A percentile compares a stretch with the other conserved stretches of the same genome.
phyloP scores from a whole-genome alignment of 495 filamentous ascomycete species.

The Ramalina peruviana region DNA sequence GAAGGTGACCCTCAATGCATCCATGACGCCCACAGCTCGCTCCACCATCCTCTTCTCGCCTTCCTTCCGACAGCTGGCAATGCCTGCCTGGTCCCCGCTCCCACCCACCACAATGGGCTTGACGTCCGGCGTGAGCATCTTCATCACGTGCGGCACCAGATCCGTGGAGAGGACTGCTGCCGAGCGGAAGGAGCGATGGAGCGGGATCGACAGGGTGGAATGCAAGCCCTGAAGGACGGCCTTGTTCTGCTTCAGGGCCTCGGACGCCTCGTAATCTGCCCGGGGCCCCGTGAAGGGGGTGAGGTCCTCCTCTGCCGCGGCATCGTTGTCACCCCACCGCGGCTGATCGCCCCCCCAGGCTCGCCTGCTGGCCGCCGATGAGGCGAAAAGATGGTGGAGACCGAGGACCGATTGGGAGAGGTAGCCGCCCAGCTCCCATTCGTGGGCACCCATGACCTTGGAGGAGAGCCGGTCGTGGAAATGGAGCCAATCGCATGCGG shows the following conservation, averaged over 20 bases:
- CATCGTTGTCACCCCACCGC: conserved; percentile 34
- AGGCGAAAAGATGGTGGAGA: conserved; percentile 83
- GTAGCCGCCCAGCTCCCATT: conserved; percentile 80
- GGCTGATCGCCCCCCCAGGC: conserved; percentile 8
- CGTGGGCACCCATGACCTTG: conserved; percentile 58
- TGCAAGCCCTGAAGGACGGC: conserved; percentile 40
- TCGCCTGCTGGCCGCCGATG: conserved; percentile 18
- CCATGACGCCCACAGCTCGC: conserved; percentile 66
- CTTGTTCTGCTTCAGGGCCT: conserved; percentile 57
- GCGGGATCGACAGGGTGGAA: conserved; percentile 38
- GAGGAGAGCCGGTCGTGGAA: conserved; percentile 78
- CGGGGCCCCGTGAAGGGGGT: conserved; percentile 66
- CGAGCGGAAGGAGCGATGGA: conserved; percentile 64
- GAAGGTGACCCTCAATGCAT: conserved; percentile 63
- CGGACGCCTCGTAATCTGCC: conserved; percentile 66
- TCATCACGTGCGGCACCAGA: conserved; percentile 67
- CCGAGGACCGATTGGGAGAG: conserved; percentile 72
- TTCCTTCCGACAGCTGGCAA: conserved; percentile 77
- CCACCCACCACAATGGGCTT: conserved; percentile 84
- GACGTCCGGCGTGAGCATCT: conserved; percentile 74
- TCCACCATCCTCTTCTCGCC: conserved; percentile 66
- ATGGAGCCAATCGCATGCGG: conserved; percentile 85
- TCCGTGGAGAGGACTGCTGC: conserved; percentile 61
- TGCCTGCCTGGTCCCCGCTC: conserved; percentile 45
- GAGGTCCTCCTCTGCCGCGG: conserved; percentile 27